A percentile compares a stretch with the other conserved stretches of the same genome.
Conservation (phyloP, 208 protist genomes). For the Crithidia sp. region DNA sequence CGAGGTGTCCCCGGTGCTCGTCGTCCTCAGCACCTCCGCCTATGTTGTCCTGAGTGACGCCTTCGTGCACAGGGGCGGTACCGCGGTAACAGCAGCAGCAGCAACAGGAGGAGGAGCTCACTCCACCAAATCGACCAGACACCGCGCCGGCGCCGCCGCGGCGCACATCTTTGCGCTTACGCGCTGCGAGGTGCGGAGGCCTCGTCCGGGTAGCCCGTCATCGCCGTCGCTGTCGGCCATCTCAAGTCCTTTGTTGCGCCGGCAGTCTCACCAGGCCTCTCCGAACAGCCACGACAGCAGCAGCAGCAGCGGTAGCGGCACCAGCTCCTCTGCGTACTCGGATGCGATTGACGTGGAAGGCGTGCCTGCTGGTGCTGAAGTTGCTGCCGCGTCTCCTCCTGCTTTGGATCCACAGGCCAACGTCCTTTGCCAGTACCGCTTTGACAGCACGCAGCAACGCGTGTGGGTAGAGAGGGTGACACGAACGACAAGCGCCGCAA, state of each 20-base stretch:
- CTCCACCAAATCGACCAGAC: too few relatives aligned
- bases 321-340: background rate
- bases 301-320: background rate
- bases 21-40: conserved; percentile 32
- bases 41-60: conserved; percentile 28
- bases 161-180: background rate
- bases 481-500: background rate
- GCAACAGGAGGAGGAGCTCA: too few relatives aligned
- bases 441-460: conserved; percentile 11
- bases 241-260: background rate
- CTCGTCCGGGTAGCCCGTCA: background rate
- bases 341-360: background rate
- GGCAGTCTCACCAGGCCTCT: too few relatives aligned
- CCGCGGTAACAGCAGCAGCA: background rate
- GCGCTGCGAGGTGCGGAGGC: background rate
- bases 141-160: background rate
- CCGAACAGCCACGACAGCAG: background rate
- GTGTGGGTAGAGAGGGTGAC: conserved; percentile 20
- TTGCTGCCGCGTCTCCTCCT: too few relatives aligned
- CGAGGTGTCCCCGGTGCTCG: conserved; percentile 29
- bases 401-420: too few relatives aligned
- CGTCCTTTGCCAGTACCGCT: conserved; percentile 3
- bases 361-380: too few relatives aligned
- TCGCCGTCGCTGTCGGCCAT: background rate
- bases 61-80: background rate